Conservation (phyloP, 345 rosid genomes). For the Trapa bicornis region DNA sequence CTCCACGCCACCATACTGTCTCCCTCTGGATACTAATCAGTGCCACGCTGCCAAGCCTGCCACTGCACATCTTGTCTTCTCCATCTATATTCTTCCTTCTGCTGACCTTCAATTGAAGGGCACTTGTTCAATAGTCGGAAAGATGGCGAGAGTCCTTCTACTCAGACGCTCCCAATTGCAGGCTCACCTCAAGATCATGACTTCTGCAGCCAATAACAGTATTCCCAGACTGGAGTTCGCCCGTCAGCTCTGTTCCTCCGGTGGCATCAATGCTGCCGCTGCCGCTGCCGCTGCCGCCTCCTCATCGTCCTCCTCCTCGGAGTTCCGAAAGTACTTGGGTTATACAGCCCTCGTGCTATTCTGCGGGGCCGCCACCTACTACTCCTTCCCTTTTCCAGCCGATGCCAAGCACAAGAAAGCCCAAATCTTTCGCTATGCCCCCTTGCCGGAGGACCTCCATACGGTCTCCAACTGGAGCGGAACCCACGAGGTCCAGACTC, state of each 20-base stretch:
- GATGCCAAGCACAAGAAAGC: slow-evolving; percentile 85
- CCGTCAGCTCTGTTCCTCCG: slow-evolving; percentile 30
- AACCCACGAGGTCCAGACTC: slow-evolving; percentile 95
- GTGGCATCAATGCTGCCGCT: slow-evolving; percentile 16
- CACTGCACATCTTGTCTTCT: neutral
- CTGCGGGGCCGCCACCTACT: slow-evolving; percentile 79
- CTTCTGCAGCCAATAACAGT: slow-evolving; percentile 10
- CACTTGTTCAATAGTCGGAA: neutral
- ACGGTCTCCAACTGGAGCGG: slow-evolving; percentile 95
- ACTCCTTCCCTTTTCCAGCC: slow-evolving; percentile 71
- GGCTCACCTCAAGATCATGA: slow-evolving; percentile 13
- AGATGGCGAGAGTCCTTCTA: slow-evolving; percentile 45
- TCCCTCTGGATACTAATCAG: neutral
- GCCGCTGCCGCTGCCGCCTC: slow-evolving; percentile 23
- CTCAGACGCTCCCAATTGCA: slow-evolving; percentile 35
- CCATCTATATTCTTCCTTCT: neutral
- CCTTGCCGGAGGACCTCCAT: slow-evolving; percentile 88
- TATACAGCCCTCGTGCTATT: slow-evolving; percentile 70
- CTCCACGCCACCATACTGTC: neutral
- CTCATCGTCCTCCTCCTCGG: slow-evolving; percentile 42
- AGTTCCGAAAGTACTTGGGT: slow-evolving; percentile 69
- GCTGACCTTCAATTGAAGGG: neutral
- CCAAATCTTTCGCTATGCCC: slow-evolving; percentile 82
- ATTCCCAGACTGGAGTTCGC: slow-evolving; percentile 11
- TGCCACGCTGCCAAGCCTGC: neutral